Evolutionary conservation across 208 protist species (phyloP).

Genomic region (Leishmania amazonensis): DNA sequence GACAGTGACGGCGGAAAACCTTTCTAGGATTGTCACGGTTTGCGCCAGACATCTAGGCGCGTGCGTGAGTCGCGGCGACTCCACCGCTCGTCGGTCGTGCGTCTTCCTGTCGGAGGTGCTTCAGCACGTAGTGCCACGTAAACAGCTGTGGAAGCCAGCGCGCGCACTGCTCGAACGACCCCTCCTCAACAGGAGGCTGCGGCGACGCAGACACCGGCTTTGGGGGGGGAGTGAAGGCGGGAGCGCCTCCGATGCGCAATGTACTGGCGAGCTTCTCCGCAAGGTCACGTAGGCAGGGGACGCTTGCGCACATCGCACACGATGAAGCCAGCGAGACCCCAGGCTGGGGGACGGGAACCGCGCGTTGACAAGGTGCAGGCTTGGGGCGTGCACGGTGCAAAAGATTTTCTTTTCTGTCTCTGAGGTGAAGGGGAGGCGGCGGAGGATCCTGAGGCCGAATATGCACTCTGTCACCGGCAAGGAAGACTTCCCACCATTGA

Average conservation of each 20-base stretch:
- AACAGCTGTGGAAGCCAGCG: background rate
- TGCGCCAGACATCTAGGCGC: background rate
- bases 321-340: background rate
- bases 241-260: background rate
- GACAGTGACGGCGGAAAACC: too few species aligned
- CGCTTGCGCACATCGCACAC: background rate
- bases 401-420: background rate
- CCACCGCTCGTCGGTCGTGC: background rate
- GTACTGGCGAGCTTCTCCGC: background rate
- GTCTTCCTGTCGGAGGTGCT: background rate
- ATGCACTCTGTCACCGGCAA: background rate
- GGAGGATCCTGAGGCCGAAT: constrained; percentile 31
- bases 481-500: background rate
- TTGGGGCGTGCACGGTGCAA: background rate
- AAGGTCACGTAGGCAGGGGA: background rate
- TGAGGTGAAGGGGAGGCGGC: background rate
- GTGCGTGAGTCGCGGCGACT: background rate
- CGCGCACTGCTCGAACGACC: background rate
- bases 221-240: too few species aligned
- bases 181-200: background rate
- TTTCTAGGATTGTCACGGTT: background rate
- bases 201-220: background rate
- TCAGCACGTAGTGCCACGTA: background rate
- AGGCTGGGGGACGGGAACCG: background rate
- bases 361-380: background rate